Evolutionary conservation across 257 asterid genomes (phyloP).

Genomic region (Lithospermum erythrorhizon): DNA sequence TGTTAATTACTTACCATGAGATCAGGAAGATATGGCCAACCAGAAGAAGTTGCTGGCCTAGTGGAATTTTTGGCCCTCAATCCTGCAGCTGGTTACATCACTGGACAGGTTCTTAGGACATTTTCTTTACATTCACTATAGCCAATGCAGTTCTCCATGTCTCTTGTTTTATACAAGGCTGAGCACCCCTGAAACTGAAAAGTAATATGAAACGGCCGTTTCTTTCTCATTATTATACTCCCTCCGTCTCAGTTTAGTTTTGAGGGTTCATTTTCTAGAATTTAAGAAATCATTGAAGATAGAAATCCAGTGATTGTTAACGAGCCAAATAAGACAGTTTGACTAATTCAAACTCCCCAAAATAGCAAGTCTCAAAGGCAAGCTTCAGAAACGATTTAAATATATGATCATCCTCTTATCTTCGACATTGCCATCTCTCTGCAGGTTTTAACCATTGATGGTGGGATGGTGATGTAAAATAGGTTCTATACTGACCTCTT

Average conservation of each 20-base stretch:
- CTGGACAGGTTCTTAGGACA: constrained; percentile 65
- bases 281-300: too few relatives aligned
- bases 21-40: constrained; percentile 38
- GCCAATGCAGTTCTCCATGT: background rate
- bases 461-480: constrained; percentile 91
- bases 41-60: constrained; percentile 41
- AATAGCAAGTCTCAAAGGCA: too few relatives aligned
- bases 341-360: background rate
- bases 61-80: constrained; percentile 31
- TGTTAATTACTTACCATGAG: background rate
- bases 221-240: too few relatives aligned
- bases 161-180: background rate
- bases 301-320: too few relatives aligned
- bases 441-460: constrained; percentile 82
- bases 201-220: too few relatives aligned
- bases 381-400: too few relatives aligned
- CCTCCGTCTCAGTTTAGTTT: too few relatives aligned
- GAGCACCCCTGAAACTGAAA: background rate
- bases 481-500: background rate
- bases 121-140: background rate
- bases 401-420: background rate
- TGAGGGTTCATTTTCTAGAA: too few relatives aligned
- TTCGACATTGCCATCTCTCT: background rate
- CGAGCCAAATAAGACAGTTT: background rate
- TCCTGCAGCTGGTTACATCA: constrained; percentile 69